Evolutionary conservation across 352 stramenopile species (phyloP).

Genomic region (Phytophthora rubi): DNA sequence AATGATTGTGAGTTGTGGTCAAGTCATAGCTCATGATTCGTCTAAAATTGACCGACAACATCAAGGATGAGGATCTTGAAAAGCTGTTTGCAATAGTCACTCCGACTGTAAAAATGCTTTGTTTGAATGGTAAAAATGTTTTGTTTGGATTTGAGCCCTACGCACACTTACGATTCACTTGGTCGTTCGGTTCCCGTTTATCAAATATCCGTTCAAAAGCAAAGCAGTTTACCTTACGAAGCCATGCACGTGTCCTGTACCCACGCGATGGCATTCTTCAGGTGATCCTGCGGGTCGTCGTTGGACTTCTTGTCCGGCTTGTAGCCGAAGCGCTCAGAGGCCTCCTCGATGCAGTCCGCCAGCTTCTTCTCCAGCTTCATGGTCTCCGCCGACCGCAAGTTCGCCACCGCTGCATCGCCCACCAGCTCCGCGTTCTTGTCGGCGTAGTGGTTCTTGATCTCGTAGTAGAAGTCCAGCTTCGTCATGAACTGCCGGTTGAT

Average conservation of each 20-base stretch:
- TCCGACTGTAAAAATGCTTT: not conserved
- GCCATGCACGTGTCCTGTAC: constrained; percentile 36
- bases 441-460: constrained; percentile 44
- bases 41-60: no score
- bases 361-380: constrained; percentile 25
- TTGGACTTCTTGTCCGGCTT: constrained; percentile 1
- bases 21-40: no score
- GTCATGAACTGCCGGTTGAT: constrained; percentile 39
- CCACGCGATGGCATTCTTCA: constrained; percentile 40
- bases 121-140: not conserved
- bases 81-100: no score
- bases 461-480: constrained; percentile 53
- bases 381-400: constrained; percentile 16
- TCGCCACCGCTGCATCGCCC: constrained; percentile 17
- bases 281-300: constrained; percentile 16
- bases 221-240: constrained; percentile 5
- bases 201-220: not conserved
- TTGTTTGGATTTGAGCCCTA: not conserved
- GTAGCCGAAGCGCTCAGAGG: constrained; percentile 21
- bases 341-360: constrained; percentile 29
- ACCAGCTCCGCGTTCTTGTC: constrained; percentile 16
- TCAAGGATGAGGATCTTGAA: no score
- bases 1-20: no score
- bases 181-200: not conserved
- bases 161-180: not conserved